These are phyloP conservation scores for Plantago elongata DNA, from an alignment of 257 asterid species.

Conservation along the genomic window DNA sequence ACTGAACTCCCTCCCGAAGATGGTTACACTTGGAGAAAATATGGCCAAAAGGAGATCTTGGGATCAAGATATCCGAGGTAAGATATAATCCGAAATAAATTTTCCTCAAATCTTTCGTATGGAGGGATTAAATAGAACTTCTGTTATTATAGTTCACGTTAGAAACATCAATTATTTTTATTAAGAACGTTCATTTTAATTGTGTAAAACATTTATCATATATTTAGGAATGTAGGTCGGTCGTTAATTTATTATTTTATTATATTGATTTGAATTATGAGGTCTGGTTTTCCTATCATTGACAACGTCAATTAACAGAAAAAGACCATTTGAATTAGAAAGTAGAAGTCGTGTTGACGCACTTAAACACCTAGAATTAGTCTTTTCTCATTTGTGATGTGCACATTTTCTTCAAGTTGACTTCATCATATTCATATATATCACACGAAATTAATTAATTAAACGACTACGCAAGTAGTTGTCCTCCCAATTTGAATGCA, in stretches of 20 bases:
- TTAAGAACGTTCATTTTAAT: no score
- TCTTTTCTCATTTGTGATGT: not conserved
- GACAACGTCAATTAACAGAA: constrained; percentile 24
- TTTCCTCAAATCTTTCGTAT: no score
- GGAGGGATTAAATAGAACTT: no score
- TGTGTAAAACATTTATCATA: no score
- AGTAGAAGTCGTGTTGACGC: not conserved
- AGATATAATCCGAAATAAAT: no score
- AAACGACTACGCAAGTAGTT: not conserved
- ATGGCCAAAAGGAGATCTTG: constrained; percentile 79
- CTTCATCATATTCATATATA: not conserved
- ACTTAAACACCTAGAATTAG: not conserved
- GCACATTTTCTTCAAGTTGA: not conserved
- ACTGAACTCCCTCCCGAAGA: constrained; percentile 80
- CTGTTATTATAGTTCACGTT: no score
- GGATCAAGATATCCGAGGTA: constrained; percentile 70
- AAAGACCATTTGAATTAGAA: constrained; percentile 17
- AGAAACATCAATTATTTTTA: no score
- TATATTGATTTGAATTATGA: no score
- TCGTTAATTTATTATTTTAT: no score
- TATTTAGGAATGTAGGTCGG: no score
- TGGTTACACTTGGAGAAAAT: constrained; percentile 82
- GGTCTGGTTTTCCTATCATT: constrained; percentile 4
- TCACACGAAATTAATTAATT: not conserved
- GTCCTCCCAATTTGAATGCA: no score